phyloP scores from a whole-genome alignment of 1,284 basidiomycete genomes.

The Phlebopus sp. region DNA sequence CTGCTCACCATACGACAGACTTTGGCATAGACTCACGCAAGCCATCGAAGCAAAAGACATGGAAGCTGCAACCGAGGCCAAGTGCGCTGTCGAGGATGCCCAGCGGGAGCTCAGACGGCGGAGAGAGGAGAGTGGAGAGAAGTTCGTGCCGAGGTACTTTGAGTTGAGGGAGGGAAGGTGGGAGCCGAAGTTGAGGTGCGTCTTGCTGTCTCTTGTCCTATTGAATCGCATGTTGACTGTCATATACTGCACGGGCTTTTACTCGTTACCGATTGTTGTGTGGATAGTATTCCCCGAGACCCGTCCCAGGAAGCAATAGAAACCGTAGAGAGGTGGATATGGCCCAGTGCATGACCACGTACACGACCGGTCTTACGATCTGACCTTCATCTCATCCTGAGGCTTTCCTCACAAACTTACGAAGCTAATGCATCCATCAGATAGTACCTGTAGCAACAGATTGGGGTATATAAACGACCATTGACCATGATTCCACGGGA shows the following conservation, averaged over 20 bases:
- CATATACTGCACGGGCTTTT: not conserved
- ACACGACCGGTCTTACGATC: not conserved
- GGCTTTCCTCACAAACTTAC: conserved; percentile 20
- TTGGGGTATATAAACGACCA: conserved; percentile 36
- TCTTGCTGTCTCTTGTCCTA: conserved; percentile 16
- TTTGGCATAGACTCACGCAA: conserved; percentile 85
- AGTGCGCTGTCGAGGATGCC: conserved; percentile 88
- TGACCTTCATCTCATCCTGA: conserved; percentile 1
- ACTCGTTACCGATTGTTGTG: too few relatives aligned
- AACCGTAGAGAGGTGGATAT: conserved; percentile 63
- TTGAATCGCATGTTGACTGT: not conserved
- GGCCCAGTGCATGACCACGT: conserved; percentile 33
- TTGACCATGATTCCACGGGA: conserved; percentile 22
- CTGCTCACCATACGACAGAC: conserved; percentile 36
- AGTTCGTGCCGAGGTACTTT: conserved; percentile 78
- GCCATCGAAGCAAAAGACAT: conserved; percentile 90
- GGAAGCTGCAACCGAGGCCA: conserved; percentile 90
- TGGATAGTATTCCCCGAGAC: conserved; percentile 64
- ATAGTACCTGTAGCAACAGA: conserved; percentile 44
- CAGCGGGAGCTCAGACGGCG: conserved; percentile 81
- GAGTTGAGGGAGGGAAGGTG: conserved; percentile 73
- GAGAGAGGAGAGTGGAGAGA: conserved; percentile 74
- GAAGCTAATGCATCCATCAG: conserved; percentile 38
- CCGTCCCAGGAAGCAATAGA: conserved; percentile 57
- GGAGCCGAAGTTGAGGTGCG: conserved; percentile 76